phyloP scores from a whole-genome alignment of 2,329 filamentous ascomycete genomes.

The Arthroderma sp. region DNA sequence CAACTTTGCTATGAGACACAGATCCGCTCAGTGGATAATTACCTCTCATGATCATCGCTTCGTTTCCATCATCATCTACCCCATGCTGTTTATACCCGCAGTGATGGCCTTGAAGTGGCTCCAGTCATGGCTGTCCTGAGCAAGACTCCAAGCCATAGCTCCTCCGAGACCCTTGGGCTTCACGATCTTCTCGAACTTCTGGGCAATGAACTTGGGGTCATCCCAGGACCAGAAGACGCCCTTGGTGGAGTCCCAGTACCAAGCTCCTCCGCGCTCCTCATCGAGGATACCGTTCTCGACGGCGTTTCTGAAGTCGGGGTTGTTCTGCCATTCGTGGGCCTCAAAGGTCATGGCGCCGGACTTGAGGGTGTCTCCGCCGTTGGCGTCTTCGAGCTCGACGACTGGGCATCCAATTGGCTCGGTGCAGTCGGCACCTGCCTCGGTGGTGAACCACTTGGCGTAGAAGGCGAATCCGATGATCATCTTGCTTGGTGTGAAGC shows the following conservation, averaged over 20 bases:
- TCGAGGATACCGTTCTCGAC: conserved; percentile 43
- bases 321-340: conserved; percentile 6
- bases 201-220: conserved; percentile 44
- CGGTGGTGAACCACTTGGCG: conserved; percentile 52
- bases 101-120: conserved; percentile 32
- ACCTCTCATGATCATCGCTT: too few relatives aligned
- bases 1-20: too few relatives aligned
- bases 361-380: conserved; percentile 46
- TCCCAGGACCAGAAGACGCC: conserved; percentile 65
- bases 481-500: conserved; percentile 42
- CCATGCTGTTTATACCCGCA: conserved; percentile 1
- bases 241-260: conserved; percentile 50
- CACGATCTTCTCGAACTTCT: conserved; percentile 51
- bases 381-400: conserved; percentile 44
- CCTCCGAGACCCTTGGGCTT: conserved; percentile 47
- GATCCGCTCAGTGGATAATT: too few relatives aligned
- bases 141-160: conserved; percentile 63
- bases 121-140: conserved; percentile 45
- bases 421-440: conserved; percentile 35
- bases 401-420: conserved; percentile 47
- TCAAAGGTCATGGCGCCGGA: conserved; percentile 39
- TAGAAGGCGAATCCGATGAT: conserved; percentile 59
- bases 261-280: conserved; percentile 46
- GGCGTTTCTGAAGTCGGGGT: conserved; percentile 26
- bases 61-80: too few relatives aligned